phyloP scores from a whole-genome alignment of 768 basidiomycete species.

The Thelephora ganbajun region DNA sequence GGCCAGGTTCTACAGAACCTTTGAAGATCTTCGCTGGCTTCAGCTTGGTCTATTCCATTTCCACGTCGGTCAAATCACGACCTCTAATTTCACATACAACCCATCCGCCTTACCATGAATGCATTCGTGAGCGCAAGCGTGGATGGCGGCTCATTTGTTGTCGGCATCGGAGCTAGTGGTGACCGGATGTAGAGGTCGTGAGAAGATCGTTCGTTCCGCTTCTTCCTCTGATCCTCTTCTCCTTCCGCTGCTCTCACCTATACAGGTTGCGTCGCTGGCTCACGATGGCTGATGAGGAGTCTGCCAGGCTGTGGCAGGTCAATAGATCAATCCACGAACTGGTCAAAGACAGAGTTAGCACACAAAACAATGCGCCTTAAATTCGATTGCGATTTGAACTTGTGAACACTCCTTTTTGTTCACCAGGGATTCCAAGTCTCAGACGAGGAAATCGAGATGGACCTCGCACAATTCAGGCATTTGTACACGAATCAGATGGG shows the following conservation, averaged over 20 bases:
- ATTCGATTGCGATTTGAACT: conserved; percentile 4
- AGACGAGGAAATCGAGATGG: conserved; percentile 88
- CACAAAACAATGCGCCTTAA: neutral
- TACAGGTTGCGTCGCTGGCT: neutral
- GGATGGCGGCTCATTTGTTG: conserved; percentile 7
- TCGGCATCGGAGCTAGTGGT: conserved; percentile 7
- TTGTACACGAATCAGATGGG: conserved; percentile 63
- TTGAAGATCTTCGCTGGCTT: conserved; percentile 89
- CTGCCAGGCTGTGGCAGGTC: conserved; percentile 88
- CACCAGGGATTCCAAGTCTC: conserved; percentile 83
- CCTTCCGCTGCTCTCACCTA: neutral
- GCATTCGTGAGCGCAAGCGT: conserved; percentile 13
- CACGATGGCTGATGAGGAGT: conserved; percentile 67
- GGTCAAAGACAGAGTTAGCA: conserved; percentile 79
- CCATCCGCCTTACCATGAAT: conserved; percentile 18
- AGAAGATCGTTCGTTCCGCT: neutral
- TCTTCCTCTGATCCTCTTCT: neutral
- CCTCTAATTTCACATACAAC: neutral
- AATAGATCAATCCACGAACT: conserved; percentile 95
- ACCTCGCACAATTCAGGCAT: conserved; percentile 62
- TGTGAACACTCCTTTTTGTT: conserved; percentile 5
- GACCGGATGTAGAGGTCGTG: conserved; percentile 2
- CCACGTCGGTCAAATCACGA: neutral
- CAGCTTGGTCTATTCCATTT: conserved; percentile 40
- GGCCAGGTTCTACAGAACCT: conserved; percentile 48